Percentiles rank a stretch among this genome's conserved stretches.
Evolutionary conservation across 2,329 filamentous ascomycete genomes (phyloP).

Genomic region (Fusarium pseudoanthophilum): DNA sequence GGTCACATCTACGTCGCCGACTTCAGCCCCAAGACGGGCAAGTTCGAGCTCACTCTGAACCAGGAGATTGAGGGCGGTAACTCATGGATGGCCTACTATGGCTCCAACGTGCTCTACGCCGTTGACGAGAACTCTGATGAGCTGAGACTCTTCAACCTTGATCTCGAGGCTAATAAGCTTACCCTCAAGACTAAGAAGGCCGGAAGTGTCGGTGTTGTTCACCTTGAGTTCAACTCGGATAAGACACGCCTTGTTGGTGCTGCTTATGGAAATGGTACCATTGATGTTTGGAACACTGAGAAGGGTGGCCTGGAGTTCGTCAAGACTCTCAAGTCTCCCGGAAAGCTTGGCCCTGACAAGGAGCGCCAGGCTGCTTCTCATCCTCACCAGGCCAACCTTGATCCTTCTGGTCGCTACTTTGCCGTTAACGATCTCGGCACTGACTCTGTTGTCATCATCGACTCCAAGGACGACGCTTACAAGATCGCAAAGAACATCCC

Average conservation of each 20-base stretch:
- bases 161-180: constrained; percentile 48
- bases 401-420: constrained; percentile 62
- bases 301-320: constrained; percentile 51
- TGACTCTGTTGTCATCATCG: constrained; percentile 59
- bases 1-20: constrained; percentile 54
- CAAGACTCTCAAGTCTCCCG: constrained; percentile 52
- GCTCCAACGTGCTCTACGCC: constrained; percentile 56
- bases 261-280: constrained; percentile 53
- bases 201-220: constrained; percentile 58
- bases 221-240: constrained; percentile 58
- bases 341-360: constrained; percentile 48
- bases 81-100: constrained; percentile 59
- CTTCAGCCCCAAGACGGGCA: constrained; percentile 51
- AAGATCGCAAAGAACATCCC: constrained; percentile 49
- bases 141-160: constrained; percentile 54
- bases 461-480: constrained; percentile 55
- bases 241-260: constrained; percentile 58
- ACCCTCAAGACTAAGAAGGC: constrained; percentile 44
- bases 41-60: constrained; percentile 52
- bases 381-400: constrained; percentile 61
- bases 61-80: constrained; percentile 51
- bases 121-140: constrained; percentile 58
- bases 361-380: constrained; percentile 50
- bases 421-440: constrained; percentile 61
- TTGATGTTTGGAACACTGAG: constrained; percentile 60